A percentile compares a stretch with the other conserved stretches of the same genome.
These are phyloP conservation scores for Rhodomyrtus tomentosa DNA, from an alignment of 345 rosid genomes.

Conservation along the genomic window DNA sequence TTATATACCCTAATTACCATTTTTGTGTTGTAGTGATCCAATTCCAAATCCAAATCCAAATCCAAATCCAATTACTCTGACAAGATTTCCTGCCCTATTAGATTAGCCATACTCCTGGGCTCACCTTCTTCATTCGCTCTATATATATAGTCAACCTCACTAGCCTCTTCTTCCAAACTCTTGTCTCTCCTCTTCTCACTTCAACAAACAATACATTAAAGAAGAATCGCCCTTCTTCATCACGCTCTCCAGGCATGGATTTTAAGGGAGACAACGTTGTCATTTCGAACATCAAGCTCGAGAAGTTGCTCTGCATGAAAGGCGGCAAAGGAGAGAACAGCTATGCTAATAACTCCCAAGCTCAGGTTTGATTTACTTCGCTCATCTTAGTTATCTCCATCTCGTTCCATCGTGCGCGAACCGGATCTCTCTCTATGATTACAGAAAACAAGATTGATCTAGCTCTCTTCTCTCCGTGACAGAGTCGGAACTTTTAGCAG, in stretches of 20 bases:
- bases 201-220: background rate
- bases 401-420: background rate
- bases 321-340: slow-evolving; percentile 89
- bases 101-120: background rate
- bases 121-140: background rate
- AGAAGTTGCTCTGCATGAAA: slow-evolving; percentile 85
- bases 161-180: background rate
- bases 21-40: background rate
- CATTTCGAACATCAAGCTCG: slow-evolving; percentile 58
- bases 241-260: slow-evolving; percentile 23
- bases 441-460: background rate
- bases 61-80: background rate
- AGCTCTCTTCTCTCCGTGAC: background rate
- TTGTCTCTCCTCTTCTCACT: background rate
- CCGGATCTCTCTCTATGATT: background rate
- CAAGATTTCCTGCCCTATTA: background rate
- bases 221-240: background rate
- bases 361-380: slow-evolving; percentile 44
- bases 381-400: background rate
- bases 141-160: background rate
- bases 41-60: too few species aligned
- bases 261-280: slow-evolving; percentile 45
- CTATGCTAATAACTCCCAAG: slow-evolving; percentile 94
- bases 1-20: background rate
- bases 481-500: background rate